A percentile compares a stretch with the other conserved stretches of the same genome.
Conservation (phyloP, 768 basidiomycete genomes). For the Cystobasidium tubakii region DNA sequence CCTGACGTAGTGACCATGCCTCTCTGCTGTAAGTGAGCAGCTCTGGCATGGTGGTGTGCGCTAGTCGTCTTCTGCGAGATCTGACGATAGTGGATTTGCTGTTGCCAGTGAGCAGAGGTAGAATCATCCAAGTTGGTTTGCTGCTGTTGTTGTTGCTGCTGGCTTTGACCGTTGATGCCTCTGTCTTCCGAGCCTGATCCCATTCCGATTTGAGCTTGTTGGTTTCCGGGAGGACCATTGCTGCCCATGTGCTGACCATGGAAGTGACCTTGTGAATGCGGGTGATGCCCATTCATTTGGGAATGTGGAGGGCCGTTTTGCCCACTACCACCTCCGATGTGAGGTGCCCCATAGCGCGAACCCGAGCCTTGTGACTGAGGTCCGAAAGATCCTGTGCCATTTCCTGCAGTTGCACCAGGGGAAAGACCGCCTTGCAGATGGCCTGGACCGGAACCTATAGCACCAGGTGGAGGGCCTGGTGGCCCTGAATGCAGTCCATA, state of each 20-base stretch:
- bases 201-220: slow-evolving; percentile 19
- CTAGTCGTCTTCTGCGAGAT: slow-evolving; percentile 77
- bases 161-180: slow-evolving; percentile 5
- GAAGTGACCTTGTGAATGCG: slow-evolving; percentile 17
- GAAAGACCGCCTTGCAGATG: slow-evolving; percentile 5
- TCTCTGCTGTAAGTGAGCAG: slow-evolving; percentile 88
- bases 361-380: neutral
- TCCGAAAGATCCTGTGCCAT: neutral
- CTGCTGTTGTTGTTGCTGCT: slow-evolving; percentile 17
- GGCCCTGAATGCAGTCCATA: slow-evolving; percentile 12
- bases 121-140: slow-evolving; percentile 25
- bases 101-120: slow-evolving; percentile 42
- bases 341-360: slow-evolving; percentile 1
- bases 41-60: slow-evolving; percentile 87
- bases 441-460: slow-evolving; percentile 11
- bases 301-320: neutral
- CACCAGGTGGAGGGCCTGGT: slow-evolving; percentile 19
- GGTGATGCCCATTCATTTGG: slow-evolving; percentile 17
- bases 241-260: slow-evolving; percentile 16
- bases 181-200: slow-evolving; percentile 5
- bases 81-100: slow-evolving; percentile 52
- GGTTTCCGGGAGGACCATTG: neutral
- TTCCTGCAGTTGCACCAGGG: slow-evolving; percentile 8
- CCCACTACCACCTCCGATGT: neutral
- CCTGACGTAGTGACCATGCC: slow-evolving; percentile 61